Percentiles rank a stretch among this genome's conserved stretches.
Conservation (phyloP, 1,284 basidiomycete species). For the Puccinia brachypodii region DNA sequence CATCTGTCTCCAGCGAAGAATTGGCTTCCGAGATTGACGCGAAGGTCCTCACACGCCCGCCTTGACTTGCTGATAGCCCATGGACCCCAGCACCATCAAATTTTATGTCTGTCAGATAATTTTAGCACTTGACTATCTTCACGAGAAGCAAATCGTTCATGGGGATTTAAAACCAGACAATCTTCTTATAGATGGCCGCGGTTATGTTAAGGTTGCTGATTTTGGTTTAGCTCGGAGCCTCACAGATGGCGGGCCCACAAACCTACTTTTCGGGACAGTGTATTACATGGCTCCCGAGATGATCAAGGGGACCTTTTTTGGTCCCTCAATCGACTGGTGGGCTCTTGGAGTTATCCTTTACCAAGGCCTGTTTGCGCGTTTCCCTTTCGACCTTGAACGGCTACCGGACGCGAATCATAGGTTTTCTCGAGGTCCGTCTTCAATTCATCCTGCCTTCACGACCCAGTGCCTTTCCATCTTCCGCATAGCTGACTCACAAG, state of each 20-base stretch:
- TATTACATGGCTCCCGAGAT: constrained; percentile 33
- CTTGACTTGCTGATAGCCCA: background rate
- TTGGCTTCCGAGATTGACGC: background rate
- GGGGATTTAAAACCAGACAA: constrained; percentile 98
- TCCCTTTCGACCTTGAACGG: background rate
- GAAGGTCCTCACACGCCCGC: background rate
- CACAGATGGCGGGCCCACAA: no score
- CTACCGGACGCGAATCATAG: background rate
- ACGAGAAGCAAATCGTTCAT: constrained; percentile 92
- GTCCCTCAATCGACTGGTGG: constrained; percentile 32
- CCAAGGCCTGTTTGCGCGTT: background rate
- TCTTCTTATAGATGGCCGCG: constrained; percentile 64
- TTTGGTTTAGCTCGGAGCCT: constrained; percentile 8
- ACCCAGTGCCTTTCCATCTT: background rate
- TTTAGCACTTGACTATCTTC: constrained; percentile 85
- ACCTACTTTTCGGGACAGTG: background rate
- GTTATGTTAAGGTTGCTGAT: constrained; percentile 5
- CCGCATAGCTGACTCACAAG: background rate
- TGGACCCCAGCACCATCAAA: background rate
- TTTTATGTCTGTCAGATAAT: constrained; percentile 94
- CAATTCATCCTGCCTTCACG: background rate
- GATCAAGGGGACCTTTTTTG: background rate
- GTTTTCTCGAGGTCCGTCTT: background rate
- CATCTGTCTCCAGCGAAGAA: background rate
- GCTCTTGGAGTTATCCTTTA: constrained; percentile 22